Conservation (phyloP, 2,329 filamentous ascomycete genomes). For the Hypoxylon sp. region DNA sequence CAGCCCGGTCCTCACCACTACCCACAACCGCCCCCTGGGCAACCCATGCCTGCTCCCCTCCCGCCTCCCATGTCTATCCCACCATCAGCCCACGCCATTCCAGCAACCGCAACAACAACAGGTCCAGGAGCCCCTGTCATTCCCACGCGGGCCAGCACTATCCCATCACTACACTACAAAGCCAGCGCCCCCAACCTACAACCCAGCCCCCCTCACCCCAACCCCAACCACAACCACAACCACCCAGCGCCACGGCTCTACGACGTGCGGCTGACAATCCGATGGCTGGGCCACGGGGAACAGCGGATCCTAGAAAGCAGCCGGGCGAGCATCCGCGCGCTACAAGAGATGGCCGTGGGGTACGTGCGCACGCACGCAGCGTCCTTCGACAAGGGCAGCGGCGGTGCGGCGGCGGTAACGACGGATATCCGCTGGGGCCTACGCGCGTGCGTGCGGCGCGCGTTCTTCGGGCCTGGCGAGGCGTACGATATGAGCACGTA, state of each 20-base stretch:
- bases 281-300: slow-evolving; percentile 50
- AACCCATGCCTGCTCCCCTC: not conserved
- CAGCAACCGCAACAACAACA: not conserved
- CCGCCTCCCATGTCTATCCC: not conserved
- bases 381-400: slow-evolving; percentile 31
- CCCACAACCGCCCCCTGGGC: slow-evolving; percentile 4
- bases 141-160: not conserved
- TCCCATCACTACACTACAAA: slow-evolving; percentile 18
- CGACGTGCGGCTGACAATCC: slow-evolving; percentile 51
- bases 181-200: slow-evolving; percentile 16
- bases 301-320: slow-evolving; percentile 48
- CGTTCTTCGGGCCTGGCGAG: slow-evolving; percentile 46
- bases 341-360: slow-evolving; percentile 47
- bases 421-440: slow-evolving; percentile 29
- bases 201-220: not conserved
- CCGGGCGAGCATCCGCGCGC: slow-evolving; percentile 48
- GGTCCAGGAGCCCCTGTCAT: not conserved
- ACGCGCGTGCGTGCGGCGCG: slow-evolving; percentile 46
- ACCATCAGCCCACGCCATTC: not conserved
- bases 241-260: slow-evolving; percentile 28
- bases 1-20: slow-evolving; percentile 22
- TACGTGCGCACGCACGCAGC: slow-evolving; percentile 45
- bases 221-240: not conserved
- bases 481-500: slow-evolving; percentile 54
- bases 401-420: not conserved